A percentile compares a stretch with the other conserved stretches of the same genome.
Conservation (phyloP, 805 yeast genomes). For the Hanseniaspora valbyensis region DNA sequence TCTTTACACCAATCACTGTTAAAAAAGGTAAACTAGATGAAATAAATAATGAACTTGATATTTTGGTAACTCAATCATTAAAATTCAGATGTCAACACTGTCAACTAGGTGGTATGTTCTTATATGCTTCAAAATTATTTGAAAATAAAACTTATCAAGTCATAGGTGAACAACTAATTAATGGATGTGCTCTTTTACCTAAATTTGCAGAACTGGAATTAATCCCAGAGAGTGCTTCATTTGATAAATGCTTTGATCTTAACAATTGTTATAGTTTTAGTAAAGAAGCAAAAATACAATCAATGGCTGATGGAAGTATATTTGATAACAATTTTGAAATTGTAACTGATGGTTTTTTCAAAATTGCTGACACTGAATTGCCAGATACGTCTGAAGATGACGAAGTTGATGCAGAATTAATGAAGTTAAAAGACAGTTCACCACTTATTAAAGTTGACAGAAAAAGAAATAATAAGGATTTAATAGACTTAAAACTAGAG, state of each 20-base stretch:
- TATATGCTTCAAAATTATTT: slow-evolving; percentile 37
- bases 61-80: slow-evolving; percentile 13
- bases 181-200: slow-evolving; percentile 40
- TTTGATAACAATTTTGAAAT: slow-evolving; percentile 2
- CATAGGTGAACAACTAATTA: slow-evolving; percentile 34
- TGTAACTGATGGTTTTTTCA: neutral
- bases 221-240: slow-evolving; percentile 34
- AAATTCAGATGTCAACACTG: slow-evolving; percentile 28
- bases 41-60: slow-evolving; percentile 16
- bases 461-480: neutral
- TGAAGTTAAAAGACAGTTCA: neutral
- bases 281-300: slow-evolving; percentile 19
- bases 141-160: slow-evolving; percentile 28
- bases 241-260: slow-evolving; percentile 20
- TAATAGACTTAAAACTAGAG: neutral
- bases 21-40: slow-evolving; percentile 22
- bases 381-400: slow-evolving; percentile 8
- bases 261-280: slow-evolving; percentile 19
- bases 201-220: slow-evolving; percentile 28
- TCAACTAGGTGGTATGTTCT: slow-evolving; percentile 45
- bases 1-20: slow-evolving; percentile 18
- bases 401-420: neutral
- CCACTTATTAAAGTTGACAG: slow-evolving; percentile 16
- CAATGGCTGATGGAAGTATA: slow-evolving; percentile 18
- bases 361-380: neutral